Percentiles rank a stretch among this genome's conserved stretches.
phyloP scores from a whole-genome alignment of 208 protist species.

The Crithidia brevicula region DNA sequence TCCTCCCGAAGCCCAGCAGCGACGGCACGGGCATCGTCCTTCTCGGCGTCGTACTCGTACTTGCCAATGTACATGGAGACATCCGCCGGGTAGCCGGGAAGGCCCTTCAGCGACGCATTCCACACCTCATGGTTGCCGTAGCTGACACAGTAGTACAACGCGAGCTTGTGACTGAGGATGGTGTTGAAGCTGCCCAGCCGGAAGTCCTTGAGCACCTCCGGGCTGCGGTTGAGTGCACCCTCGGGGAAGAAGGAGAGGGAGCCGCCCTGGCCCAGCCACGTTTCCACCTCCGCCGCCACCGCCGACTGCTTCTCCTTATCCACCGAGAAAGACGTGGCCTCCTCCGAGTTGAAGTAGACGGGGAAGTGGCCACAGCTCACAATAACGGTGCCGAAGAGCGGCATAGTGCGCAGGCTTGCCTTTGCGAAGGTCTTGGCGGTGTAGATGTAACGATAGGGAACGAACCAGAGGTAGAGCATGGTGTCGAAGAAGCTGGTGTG shows the following conservation, averaged over 20 bases:
- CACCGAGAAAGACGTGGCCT: constrained; percentile 60
- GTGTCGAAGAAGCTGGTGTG: constrained; percentile 92
- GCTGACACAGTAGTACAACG: constrained; percentile 79
- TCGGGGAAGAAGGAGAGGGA: constrained; percentile 88
- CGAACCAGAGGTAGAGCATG: constrained; percentile 65
- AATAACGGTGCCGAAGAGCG: constrained; percentile 80
- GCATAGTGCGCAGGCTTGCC: constrained; percentile 63
- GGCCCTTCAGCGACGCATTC: constrained; percentile 46
- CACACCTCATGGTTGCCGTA: constrained; percentile 87
- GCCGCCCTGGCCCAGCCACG: constrained; percentile 59
- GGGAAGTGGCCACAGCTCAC: constrained; percentile 76
- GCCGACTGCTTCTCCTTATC: constrained; percentile 83
- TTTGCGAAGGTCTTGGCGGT: constrained; percentile 78
- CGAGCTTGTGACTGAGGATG: constrained; percentile 62
- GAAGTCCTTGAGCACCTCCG: constrained; percentile 81
- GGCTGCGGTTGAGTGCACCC: constrained; percentile 80
- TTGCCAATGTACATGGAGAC: constrained; percentile 82
- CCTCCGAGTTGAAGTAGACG: constrained; percentile 81
- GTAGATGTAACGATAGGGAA: constrained; percentile 57
- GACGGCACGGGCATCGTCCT: constrained; percentile 49
- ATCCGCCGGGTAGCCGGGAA: constrained; percentile 79
- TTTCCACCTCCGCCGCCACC: constrained; percentile 64
- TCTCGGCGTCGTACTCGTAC: constrained; percentile 64
- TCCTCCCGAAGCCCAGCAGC: constrained; percentile 52
- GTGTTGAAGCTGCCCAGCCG: constrained; percentile 83